phyloP scores from a whole-genome alignment of 768 basidiomycete species.

The Rhizopogon roseolus region DNA sequence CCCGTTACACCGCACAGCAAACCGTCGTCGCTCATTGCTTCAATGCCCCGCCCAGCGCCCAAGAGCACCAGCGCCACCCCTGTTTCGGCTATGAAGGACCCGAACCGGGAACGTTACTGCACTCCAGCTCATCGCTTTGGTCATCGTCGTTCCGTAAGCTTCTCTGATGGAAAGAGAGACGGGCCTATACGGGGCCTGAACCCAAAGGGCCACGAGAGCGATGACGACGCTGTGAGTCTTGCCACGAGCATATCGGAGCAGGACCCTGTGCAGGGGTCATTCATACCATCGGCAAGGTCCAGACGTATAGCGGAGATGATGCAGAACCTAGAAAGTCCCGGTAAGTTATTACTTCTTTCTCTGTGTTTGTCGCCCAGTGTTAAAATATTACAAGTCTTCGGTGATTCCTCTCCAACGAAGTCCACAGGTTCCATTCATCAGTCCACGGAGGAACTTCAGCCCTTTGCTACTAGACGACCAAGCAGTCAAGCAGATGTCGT shows the following conservation, averaged over 20 bases:
- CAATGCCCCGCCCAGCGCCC: constrained; percentile 34
- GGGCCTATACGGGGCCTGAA: constrained; percentile 78
- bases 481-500: constrained; percentile 23
- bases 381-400: constrained; percentile 25
- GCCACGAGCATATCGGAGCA: constrained; percentile 15
- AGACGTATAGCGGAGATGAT: constrained; percentile 82
- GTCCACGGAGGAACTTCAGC: constrained; percentile 42
- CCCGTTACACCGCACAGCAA: constrained; percentile 13
- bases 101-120: constrained; percentile 40
- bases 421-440: constrained; percentile 38
- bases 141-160: constrained; percentile 87
- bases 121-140: constrained; percentile 48
- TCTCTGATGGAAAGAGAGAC: constrained; percentile 88
- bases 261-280: constrained; percentile 17
- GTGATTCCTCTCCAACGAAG: constrained; percentile 55
- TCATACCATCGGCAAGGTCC: constrained; percentile 62
- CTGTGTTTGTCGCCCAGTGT: constrained; percentile 1
- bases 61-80: constrained; percentile 50
- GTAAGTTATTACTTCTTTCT: constrained; percentile 34
- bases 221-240: constrained; percentile 25
- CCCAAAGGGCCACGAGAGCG: constrained; percentile 30
- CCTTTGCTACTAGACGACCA: constrained; percentile 38
- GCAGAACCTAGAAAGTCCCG: constrained; percentile 62
- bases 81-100: constrained; percentile 51
- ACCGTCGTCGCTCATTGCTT: constrained; percentile 10